Evolutionary conservation across 2,329 filamentous ascomycete genomes (phyloP).

Genomic region (Colletotrichum sp.): DNA sequence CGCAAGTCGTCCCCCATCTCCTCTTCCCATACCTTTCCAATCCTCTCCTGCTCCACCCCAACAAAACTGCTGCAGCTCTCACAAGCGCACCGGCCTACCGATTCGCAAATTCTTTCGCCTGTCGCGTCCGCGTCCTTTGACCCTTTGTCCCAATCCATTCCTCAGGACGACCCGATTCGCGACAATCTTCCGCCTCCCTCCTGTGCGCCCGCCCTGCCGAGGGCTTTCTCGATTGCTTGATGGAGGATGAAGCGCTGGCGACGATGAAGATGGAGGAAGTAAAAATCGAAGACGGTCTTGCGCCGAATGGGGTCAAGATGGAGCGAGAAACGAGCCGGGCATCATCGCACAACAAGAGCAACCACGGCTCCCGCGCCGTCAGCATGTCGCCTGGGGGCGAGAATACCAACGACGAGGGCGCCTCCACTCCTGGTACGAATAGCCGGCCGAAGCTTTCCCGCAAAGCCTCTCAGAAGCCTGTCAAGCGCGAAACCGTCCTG

Average conservation of each 20-base stretch:
- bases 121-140: neutral
- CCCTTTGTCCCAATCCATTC: neutral
- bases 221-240: slow-evolving; percentile 23
- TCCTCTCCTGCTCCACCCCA: slow-evolving; percentile 11
- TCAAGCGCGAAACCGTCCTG: slow-evolving; percentile 66
- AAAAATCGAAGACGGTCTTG: slow-evolving; percentile 45
- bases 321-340: slow-evolving; percentile 43
- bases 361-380: slow-evolving; percentile 42
- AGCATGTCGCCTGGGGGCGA: slow-evolving; percentile 49
- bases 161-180: slow-evolving; percentile 7
- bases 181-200: neutral
- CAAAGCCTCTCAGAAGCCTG: slow-evolving; percentile 35
- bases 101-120: neutral
- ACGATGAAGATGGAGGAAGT: slow-evolving; percentile 47
- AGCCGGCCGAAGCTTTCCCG: slow-evolving; percentile 64
- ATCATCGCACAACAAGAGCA: slow-evolving; percentile 43
- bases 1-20: slow-evolving; percentile 16
- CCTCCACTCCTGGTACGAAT: slow-evolving; percentile 50
- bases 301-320: slow-evolving; percentile 37
- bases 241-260: slow-evolving; percentile 48
- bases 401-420: slow-evolving; percentile 53
- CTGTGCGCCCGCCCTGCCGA: slow-evolving; percentile 10
- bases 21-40: neutral
- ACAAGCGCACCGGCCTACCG: slow-evolving; percentile 8
- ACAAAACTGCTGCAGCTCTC: slow-evolving; percentile 1